Conservation (phyloP, 2,329 filamentous ascomycete species). For the Purpureocillium takamizusanense region DNA sequence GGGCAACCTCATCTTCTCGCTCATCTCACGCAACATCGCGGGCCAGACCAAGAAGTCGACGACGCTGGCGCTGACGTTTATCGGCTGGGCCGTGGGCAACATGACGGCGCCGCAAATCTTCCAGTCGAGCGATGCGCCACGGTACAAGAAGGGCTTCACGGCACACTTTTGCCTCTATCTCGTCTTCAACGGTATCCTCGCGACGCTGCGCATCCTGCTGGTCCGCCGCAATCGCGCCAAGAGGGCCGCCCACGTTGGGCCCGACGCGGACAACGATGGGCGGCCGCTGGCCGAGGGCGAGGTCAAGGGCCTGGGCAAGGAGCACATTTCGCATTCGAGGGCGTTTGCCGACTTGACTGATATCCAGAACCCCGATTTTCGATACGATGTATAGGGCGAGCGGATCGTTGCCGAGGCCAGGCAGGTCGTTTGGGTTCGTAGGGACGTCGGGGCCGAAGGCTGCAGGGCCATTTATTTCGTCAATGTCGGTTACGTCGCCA, state of each 20-base stretch:
- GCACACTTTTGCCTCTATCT: slow-evolving; percentile 62
- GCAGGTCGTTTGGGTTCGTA: too few relatives aligned
- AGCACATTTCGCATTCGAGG: slow-evolving; percentile 13
- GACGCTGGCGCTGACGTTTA: slow-evolving; percentile 60
- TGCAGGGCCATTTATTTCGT: too few relatives aligned
- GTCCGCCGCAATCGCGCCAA: slow-evolving; percentile 43
- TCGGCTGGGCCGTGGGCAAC: slow-evolving; percentile 61
- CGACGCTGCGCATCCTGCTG: slow-evolving; percentile 50
- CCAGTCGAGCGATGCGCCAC: slow-evolving; percentile 47
- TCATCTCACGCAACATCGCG: slow-evolving; percentile 61
- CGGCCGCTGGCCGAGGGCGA: slow-evolving; percentile 19
- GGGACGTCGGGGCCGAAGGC: too few relatives aligned
- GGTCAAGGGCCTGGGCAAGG: too few relatives aligned
- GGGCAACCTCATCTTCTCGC: too few relatives aligned
- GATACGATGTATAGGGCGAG: slow-evolving; percentile 29
- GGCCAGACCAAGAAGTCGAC: slow-evolving; percentile 67
- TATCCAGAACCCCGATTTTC: slow-evolving; percentile 49
- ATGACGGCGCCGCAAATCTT: slow-evolving; percentile 58
- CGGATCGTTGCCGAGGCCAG: too few relatives aligned
- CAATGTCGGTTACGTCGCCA: too few relatives aligned
- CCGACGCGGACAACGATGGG: slow-evolving; percentile 25
- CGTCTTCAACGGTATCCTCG: slow-evolving; percentile 46
- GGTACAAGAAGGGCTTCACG: slow-evolving; percentile 61
- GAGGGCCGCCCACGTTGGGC: slow-evolving; percentile 35
- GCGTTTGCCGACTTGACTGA: slow-evolving; percentile 58